Base-by-base conservation (phyloP, 2,329 filamentous ascomycete species). In the Ophiostoma australiae region DNA sequence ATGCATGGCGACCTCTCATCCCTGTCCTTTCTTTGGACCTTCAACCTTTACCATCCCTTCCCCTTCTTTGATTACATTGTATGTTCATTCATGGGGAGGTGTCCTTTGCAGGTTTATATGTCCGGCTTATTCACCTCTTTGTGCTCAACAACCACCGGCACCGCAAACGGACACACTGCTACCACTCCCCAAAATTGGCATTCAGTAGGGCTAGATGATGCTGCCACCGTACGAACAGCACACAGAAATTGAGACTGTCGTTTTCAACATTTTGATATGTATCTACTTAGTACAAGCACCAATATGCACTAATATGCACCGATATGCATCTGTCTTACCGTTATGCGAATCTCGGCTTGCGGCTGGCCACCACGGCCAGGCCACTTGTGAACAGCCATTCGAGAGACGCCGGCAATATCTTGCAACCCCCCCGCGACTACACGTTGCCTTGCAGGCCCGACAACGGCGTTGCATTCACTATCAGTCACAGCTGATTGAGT, bases 401-500 rank as follows among this genome's bases (percentile, higher is more conserved):
- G 23, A 61, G 11, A 61, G 55, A 33, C 55, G 27, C 8, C 27
- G 55, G 4, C 55, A n/a, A 55, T 55, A 23, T 48, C 55, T 13
- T 33, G 11, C 13, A 61, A 27, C 11, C 33, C 55, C 27, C 55
- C 4, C 55, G 13, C 17, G 55, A 61, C 27, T 61, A 61, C 55
- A 61, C 55, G 55, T 61, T 33, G 55, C 27, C 55, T 61, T 61
- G 27, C 55, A 61, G 55, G 23, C 55, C 55, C 55, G 27, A 61
- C 27, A 31, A 61, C 55, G 55, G 55, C 27, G 52, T 58, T 27
- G 8, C 13, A 58, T 13, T 27, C 5, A 41, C 3, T 41, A 41
- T 41, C 39, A 41, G 15, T 41, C 39, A 11, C 39, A 41, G 2
- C 39, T 10, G 8, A 41, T 41, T 41, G 39, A 13, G 39, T 41